Evolutionary conservation across 441 rosid genomes (phyloP), one percentile per base, ranked within the genome.

Genomic region (Populus tomentosa): DNA sequence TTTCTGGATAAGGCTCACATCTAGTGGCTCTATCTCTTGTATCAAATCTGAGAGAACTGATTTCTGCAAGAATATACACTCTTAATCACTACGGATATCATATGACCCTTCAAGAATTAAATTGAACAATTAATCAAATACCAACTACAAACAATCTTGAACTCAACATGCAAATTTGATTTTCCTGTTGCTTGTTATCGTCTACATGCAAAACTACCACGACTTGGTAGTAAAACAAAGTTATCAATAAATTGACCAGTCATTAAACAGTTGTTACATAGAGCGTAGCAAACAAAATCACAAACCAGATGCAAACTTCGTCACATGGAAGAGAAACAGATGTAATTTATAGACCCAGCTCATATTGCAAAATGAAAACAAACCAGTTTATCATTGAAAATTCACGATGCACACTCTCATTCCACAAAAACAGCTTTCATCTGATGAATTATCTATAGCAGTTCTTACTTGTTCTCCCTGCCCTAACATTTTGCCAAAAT

Each of bases 21-120:
- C 99, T 77, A 95, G 79, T 7, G 99, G 98, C 42, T 95, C 99
- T 76, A 93, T 90, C 82, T 93, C 98, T 81, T 86, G 98, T 70
- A 93, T 92, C 80, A 91, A 85, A 84, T 88, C 85, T 28, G 89
- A 77, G 62, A 93, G 89, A 42, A 83, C 69, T 0, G 90, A 85
- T 82, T 88, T 95, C 98, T 93, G 86, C 78, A 78, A 77, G 69
- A 67, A 84, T 36, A 61, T 81, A 75, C 26, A 61, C 38, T 18
- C 21, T 79, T 5, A 46, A 71, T 11, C 70, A 53, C 3, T 28
- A 32, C 4, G 28, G 30, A 20, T 16, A 82, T 18, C 23, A 30
- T 36, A 67, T 28, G 20, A 16, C 4, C 16, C 40, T 42, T 42
- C 74, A 71, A 24, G 28, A 50, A 4, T 14, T 35, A 11, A 50